phyloP scores from a whole-genome alignment of 1,139 yeast species.

The Candida glucosophila region DNA sequence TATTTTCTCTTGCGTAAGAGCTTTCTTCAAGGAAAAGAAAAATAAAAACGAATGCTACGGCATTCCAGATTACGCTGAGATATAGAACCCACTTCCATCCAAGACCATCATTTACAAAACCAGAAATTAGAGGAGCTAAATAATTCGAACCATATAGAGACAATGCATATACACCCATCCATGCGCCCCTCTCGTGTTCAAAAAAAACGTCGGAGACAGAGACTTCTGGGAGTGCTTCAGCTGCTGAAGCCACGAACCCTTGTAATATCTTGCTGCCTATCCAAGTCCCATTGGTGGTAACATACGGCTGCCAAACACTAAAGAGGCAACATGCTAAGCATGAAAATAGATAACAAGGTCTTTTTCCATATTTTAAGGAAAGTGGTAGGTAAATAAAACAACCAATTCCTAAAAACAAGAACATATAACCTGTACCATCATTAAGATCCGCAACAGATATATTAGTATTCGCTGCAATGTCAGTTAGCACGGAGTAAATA shows the following conservation, averaged over 20 bases:
- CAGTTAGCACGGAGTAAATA: conserved; percentile 34
- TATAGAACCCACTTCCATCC: conserved; percentile 39
- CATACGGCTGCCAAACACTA: conserved; percentile 35
- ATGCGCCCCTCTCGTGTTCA: conserved; percentile 44
- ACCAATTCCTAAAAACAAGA: conserved; percentile 40
- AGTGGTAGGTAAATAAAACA: conserved; percentile 41
- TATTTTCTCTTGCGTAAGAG: conserved; percentile 15
- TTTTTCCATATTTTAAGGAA: conserved; percentile 44
- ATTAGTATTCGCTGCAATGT: conserved; percentile 17
- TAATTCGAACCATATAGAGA: conserved; percentile 3
- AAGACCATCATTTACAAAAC: conserved; percentile 35
- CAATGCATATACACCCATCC: conserved; percentile 21
- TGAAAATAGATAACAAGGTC: conserved; percentile 37
- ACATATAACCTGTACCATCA: conserved; percentile 45
- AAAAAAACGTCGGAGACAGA: conserved; percentile 41
- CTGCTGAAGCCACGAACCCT: conserved; percentile 45
- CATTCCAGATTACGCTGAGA: conserved; percentile 3
- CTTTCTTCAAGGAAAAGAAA: conserved; percentile 40
- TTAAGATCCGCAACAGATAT: conserved; percentile 30
- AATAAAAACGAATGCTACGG: conserved; percentile 3
- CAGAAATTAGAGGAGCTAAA: conserved; percentile 26
- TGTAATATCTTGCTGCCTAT: conserved; percentile 30
- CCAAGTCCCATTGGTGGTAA: conserved; percentile 30
- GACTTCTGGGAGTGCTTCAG: conserved; percentile 48
- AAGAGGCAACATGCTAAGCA: conserved; percentile 18